Evolutionary conservation across 305 asterid genomes (phyloP).

Genomic region (Coffea humblotiana): DNA sequence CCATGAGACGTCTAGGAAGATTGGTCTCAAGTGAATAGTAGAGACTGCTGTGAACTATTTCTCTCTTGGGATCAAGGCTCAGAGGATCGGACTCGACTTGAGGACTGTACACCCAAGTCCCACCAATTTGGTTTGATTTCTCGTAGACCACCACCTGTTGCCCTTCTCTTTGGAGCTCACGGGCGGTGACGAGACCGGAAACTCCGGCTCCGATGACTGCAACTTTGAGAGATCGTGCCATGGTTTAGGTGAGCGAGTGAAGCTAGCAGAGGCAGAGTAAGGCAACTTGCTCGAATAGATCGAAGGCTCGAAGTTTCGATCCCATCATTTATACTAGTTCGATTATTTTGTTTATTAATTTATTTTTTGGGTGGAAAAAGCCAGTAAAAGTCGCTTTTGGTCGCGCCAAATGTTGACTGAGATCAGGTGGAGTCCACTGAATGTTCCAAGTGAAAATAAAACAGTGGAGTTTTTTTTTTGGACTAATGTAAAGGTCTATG

Average conservation of each 20-base stretch:
- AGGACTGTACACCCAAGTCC: slow-evolving; percentile 56
- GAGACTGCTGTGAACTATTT: slow-evolving; percentile 46
- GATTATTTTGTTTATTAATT: no score
- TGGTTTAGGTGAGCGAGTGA: neutral
- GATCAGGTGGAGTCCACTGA: no score
- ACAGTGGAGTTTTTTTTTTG: no score
- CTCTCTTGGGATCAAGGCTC: slow-evolving; percentile 48
- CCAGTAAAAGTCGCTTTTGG: no score
- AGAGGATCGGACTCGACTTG: slow-evolving; percentile 52
- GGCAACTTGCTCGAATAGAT: no score
- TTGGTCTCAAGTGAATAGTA: slow-evolving; percentile 53
- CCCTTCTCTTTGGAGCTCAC: slow-evolving; percentile 50
- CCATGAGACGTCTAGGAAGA: slow-evolving; percentile 53
- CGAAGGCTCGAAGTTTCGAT: no score
- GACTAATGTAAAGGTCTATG: no score
- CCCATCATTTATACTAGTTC: no score
- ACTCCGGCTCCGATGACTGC: slow-evolving; percentile 81
- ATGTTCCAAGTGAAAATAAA: no score
- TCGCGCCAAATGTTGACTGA: no score
- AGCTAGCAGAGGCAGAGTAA: no score
- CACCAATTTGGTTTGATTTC: slow-evolving; percentile 49
- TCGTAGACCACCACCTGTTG: slow-evolving; percentile 46
- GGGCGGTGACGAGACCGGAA: slow-evolving; percentile 49
- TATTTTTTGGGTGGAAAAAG: no score
- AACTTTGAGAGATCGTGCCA: slow-evolving; percentile 29